Percentiles rank a stretch among this genome's conserved stretches.
These are phyloP conservation scores for Chamaecyparis obtusa DNA, from an alignment of 75 land plant genomes.

Conservation along the genomic window DNA sequence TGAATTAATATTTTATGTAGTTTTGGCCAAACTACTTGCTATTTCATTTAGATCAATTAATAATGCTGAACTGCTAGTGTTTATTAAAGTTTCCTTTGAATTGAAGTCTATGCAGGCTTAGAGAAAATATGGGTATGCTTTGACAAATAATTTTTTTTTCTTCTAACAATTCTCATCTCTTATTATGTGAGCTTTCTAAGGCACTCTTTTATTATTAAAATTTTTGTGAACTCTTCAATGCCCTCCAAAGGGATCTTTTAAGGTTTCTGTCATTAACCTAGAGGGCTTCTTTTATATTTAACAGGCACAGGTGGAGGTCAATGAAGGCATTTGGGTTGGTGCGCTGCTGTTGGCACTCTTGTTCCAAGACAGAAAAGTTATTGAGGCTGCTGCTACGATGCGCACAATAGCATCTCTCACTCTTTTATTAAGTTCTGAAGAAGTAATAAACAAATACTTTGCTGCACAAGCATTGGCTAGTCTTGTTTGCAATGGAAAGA, in stretches of 20 bases:
- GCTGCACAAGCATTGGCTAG: constrained; percentile 56
- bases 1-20: neutral
- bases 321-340: constrained; percentile 33
- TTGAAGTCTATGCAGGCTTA: neutral
- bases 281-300: neutral
- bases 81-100: neutral
- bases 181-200: neutral
- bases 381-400: constrained; percentile 33
- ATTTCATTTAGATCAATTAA: constrained; percentile 28
- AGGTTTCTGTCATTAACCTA: neutral
- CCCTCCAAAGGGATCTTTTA: neutral
- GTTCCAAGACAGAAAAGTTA: constrained; percentile 25
- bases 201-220: neutral
- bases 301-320: constrained; percentile 29
- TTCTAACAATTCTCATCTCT: neutral
- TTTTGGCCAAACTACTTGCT: neutral
- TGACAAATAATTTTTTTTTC: neutral
- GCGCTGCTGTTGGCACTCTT: constrained; percentile 26
- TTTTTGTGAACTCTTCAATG: constrained; percentile 2
- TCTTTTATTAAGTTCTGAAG: constrained; percentile 33
- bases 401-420: constrained; percentile 40
- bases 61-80: neutral
- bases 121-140: neutral
- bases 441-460: constrained; percentile 41
- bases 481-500: constrained; percentile 54